phyloP scores from a whole-genome alignment of 495 filamentous ascomycete species.

The Penicillium longicatenatum region DNA sequence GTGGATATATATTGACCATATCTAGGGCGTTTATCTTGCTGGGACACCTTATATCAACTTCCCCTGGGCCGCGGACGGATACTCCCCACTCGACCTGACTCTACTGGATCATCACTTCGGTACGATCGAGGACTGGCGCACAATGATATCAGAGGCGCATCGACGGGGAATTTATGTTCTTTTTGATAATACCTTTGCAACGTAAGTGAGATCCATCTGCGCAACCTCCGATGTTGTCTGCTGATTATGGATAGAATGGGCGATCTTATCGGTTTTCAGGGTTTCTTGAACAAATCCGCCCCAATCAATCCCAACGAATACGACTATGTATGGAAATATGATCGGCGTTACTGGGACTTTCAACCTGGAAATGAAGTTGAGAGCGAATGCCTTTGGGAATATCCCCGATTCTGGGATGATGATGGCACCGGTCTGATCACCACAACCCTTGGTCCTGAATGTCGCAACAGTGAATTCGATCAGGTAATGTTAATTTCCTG shows the following conservation, averaged over 20 bases:
- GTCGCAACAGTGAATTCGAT: constrained; percentile 71
- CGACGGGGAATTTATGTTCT: constrained; percentile 68
- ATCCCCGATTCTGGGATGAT: constrained; percentile 68
- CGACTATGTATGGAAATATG: constrained; percentile 56
- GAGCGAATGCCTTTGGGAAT: constrained; percentile 51
- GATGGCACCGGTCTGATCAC: constrained; percentile 41
- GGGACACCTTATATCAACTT: constrained; percentile 69
- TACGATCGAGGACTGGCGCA: constrained; percentile 61
- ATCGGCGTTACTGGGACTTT: constrained; percentile 64
- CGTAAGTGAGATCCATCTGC: constrained; percentile 44
- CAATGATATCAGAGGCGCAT: constrained; percentile 65
- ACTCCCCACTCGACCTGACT: constrained; percentile 67
- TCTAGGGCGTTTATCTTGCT: constrained; percentile 65
- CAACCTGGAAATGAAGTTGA: constrained; percentile 52
- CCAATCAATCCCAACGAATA: constrained; percentile 61
- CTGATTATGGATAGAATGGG: constrained; percentile 48
- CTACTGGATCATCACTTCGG: constrained; percentile 70
- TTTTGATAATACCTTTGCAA: constrained; percentile 75
- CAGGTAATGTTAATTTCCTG: constrained; percentile 24
- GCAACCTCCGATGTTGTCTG: neutral
- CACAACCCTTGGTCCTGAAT: constrained; percentile 31
- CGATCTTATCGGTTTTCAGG: constrained; percentile 68
- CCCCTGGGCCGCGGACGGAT: constrained; percentile 69
- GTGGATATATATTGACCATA: constrained; percentile 8
- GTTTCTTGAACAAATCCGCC: constrained; percentile 62